Conservation (phyloP, 2,329 filamentous ascomycete genomes). For the Phyllosticta citriasiana region DNA sequence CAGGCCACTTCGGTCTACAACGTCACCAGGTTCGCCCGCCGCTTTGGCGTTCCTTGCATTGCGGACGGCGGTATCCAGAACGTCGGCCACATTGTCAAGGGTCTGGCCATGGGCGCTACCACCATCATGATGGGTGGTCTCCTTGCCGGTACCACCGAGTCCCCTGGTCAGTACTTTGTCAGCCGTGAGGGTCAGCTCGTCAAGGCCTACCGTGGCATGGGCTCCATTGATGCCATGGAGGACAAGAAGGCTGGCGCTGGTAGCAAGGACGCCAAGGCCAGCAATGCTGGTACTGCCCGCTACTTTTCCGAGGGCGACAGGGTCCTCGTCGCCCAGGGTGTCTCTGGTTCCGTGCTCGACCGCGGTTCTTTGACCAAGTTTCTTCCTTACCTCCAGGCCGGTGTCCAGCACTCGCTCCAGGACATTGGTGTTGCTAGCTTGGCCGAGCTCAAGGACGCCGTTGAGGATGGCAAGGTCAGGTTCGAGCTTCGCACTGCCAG, state of each 20-base stretch:
- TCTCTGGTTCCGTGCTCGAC: constrained; percentile 76
- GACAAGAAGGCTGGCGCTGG: constrained; percentile 87
- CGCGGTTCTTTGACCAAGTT: constrained; percentile 87
- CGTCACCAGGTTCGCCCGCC: constrained; percentile 79
- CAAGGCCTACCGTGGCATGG: constrained; percentile 99
- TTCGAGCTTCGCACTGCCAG: constrained; percentile 93
- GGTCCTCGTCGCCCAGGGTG: constrained; percentile 91
- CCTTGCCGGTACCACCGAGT: constrained; percentile 93
- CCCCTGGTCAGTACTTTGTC: constrained; percentile 91
- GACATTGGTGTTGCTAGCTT: constrained; percentile 84
- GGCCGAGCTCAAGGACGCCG: constrained; percentile 62
- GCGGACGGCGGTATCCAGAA: constrained; percentile 98
- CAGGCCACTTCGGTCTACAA: constrained; percentile 90
- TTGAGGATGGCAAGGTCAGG: constrained; percentile 64
- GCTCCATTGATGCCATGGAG: constrained; percentile 98
- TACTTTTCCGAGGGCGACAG: constrained; percentile 98
- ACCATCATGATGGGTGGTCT: constrained; percentile 99
- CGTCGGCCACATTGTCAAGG: constrained; percentile 98
- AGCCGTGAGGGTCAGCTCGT: constrained; percentile 95
- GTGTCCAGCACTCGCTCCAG: constrained; percentile 94
- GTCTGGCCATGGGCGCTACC: constrained; percentile 83
- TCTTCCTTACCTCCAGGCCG: constrained; percentile 87
- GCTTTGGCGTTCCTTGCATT: constrained; percentile 95
- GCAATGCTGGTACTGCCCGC: constrained; percentile 88
- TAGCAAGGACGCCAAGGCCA: constrained; percentile 56